A percentile compares a stretch with the other conserved stretches of the same genome.
Evolutionary conservation across 2,329 filamentous ascomycete genomes (phyloP).

Genomic region (Mycosphaerella sp.): DNA sequence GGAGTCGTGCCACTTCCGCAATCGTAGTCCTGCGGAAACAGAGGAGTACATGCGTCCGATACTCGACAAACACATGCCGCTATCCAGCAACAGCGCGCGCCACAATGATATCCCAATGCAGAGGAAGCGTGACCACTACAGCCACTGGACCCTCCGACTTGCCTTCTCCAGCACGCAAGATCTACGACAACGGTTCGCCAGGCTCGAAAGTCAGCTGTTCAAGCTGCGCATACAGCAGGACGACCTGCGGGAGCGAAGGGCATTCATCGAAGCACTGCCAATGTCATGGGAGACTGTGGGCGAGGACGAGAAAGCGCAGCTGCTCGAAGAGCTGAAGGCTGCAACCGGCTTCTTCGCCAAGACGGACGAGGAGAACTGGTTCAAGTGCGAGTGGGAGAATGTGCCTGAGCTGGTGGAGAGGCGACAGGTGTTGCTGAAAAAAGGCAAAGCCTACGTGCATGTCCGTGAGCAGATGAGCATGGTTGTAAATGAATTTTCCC

Average conservation of each 20-base stretch:
- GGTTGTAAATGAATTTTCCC: conserved; percentile 79
- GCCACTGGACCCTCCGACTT: conserved; percentile 90
- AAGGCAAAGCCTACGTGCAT: conserved; percentile 86
- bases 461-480: conserved; percentile 79
- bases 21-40: conserved; percentile 77
- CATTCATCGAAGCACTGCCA: conserved; percentile 69
- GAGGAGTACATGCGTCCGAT: conserved; percentile 75
- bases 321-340: conserved; percentile 56
- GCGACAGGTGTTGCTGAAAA: conserved; percentile 67
- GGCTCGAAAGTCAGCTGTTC: conserved; percentile 86
- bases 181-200: conserved; percentile 73
- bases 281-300: conserved; percentile 79
- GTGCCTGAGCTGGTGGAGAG: conserved; percentile 85
- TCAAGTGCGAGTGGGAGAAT: conserved; percentile 92
- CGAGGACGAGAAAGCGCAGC: conserved; percentile 68
- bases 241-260: conserved; percentile 62
- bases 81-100: conserved; percentile 66
- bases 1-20: conserved; percentile 92
- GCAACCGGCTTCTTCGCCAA: conserved; percentile 45
- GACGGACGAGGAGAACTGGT: conserved; percentile 77
- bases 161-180: conserved; percentile 92
- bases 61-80: conserved; percentile 77
- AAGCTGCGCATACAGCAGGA: conserved; percentile 73
- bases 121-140: conserved; percentile 93
- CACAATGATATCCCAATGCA: conserved; percentile 57